Evolutionary conservation across 2,329 filamentous ascomycete genomes (phyloP).

Genomic region (Epichloe sp.): DNA sequence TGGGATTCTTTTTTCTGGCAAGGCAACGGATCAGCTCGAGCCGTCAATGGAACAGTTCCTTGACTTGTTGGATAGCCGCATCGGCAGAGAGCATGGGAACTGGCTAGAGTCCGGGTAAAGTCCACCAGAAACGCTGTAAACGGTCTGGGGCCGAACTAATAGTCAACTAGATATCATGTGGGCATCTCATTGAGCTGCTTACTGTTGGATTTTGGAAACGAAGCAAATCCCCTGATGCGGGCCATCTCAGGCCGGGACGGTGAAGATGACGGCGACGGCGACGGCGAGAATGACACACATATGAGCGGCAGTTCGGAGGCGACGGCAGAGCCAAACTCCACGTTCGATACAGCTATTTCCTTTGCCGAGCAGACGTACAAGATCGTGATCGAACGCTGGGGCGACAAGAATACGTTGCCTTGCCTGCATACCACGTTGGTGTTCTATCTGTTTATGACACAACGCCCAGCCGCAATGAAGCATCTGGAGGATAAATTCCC

Average conservation of each 20-base stretch:
- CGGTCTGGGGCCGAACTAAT: not conserved
- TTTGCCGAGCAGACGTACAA: conserved; percentile 32
- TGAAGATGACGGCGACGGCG: conserved; percentile 13
- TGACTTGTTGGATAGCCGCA: conserved; percentile 40
- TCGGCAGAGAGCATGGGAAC: conserved; percentile 32
- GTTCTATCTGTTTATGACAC: conserved; percentile 38
- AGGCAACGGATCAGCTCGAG: conserved; percentile 32
- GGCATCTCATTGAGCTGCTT: conserved; percentile 19
- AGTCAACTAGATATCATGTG: conserved; percentile 18
- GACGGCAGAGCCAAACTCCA: conserved; percentile 11
- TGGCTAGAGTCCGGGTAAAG: conserved; percentile 37
- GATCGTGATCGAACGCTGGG: conserved; percentile 36
- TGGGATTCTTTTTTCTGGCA: conserved; percentile 47
- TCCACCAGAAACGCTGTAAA: not conserved
- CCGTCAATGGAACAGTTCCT: conserved; percentile 36
- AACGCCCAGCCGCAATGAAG: conserved; percentile 1
- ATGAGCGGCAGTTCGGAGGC: conserved; percentile 13
- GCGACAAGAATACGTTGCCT: conserved; percentile 45
- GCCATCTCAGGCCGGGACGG: conserved; percentile 18
- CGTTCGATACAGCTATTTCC: conserved; percentile 21
- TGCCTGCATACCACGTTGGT: conserved; percentile 50
- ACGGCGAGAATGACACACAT: conserved; percentile 14
- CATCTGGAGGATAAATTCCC: conserved; percentile 26
- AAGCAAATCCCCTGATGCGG: conserved; percentile 33
- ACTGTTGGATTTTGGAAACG: conserved; percentile 21